phyloP scores from a whole-genome alignment of 768 basidiomycete genomes.

The Royoungia palumana region DNA sequence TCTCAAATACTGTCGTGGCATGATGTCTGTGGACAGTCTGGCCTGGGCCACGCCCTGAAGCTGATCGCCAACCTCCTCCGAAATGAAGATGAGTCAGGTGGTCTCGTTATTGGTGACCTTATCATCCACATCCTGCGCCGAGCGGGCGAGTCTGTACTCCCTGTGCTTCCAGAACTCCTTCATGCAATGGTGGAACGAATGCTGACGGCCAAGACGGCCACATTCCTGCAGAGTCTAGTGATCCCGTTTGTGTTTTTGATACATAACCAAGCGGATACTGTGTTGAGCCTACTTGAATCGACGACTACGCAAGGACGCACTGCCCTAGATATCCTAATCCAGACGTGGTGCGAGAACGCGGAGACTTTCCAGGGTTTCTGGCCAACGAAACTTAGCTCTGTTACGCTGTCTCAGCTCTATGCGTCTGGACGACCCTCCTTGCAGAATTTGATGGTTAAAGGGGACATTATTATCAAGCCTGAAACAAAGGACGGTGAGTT shows the following conservation, averaged over 20 bases:
- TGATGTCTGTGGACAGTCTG: conserved; percentile 62
- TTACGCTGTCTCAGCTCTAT: conserved; percentile 78
- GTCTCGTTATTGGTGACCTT: conserved; percentile 89
- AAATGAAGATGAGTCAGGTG: conserved; percentile 85
- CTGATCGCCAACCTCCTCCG: conserved; percentile 77
- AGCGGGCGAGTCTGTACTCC: conserved; percentile 74
- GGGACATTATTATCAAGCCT: conserved; percentile 83
- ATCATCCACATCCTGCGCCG: conserved; percentile 89
- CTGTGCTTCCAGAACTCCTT: conserved; percentile 84
- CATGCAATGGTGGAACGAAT: conserved; percentile 82
- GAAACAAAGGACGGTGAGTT: conserved; percentile 77
- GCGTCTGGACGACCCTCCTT: conserved; percentile 62
- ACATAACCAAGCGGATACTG: conserved; percentile 77
- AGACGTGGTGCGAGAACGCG: conserved; percentile 92
- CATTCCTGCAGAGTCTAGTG: conserved; percentile 88
- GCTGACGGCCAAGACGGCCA: conserved; percentile 81
- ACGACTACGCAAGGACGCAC: conserved; percentile 56
- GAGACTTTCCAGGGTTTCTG: conserved; percentile 95
- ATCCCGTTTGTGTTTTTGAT: conserved; percentile 94
- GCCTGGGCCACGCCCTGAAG: conserved; percentile 70
- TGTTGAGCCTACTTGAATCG: conserved; percentile 72
- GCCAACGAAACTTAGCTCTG: conserved; percentile 80
- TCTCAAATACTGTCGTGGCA: conserved; percentile 77
- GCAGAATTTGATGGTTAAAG: conserved; percentile 74
- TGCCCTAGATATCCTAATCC: conserved; percentile 83